Evolutionary conservation across 164 flowering plant genomes (phyloP).

Genomic region (Stephania cephalantha): DNA sequence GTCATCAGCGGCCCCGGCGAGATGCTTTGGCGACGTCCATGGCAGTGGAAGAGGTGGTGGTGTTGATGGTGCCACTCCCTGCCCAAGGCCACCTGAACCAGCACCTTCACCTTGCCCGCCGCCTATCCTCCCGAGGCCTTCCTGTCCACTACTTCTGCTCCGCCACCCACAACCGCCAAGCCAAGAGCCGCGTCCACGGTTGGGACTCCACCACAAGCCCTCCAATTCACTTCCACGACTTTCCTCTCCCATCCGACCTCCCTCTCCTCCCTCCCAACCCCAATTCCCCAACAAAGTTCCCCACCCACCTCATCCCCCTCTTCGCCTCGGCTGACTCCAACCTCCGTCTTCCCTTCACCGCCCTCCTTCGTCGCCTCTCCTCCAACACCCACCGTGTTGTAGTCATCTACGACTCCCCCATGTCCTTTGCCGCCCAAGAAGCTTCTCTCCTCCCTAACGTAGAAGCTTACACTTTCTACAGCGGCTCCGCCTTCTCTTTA

Average conservation of each 20-base stretch:
- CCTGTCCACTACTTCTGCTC: slow-evolving; percentile 44
- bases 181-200: slow-evolving; percentile 34
- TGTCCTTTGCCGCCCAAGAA: slow-evolving; percentile 54
- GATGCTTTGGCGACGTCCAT: no score
- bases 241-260: slow-evolving; percentile 34
- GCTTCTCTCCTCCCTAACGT: slow-evolving; percentile 30
- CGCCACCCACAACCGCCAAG: slow-evolving; percentile 52
- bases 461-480: slow-evolving; percentile 29
- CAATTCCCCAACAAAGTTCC: slow-evolving; percentile 32
- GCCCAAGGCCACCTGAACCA: slow-evolving; percentile 64
- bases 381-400: slow-evolving; percentile 22
- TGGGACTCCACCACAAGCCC: slow-evolving; percentile 18
- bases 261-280: slow-evolving; percentile 41
- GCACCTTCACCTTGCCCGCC: slow-evolving; percentile 47
- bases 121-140: slow-evolving; percentile 29
- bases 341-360: slow-evolving; percentile 40
- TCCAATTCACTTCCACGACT: slow-evolving; percentile 32
- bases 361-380: slow-evolving; percentile 32
- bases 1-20: no score
- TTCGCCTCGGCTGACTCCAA: slow-evolving; percentile 27
- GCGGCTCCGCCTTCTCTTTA: background rate
- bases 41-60: slow-evolving; percentile 12
- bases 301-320: slow-evolving; percentile 42
- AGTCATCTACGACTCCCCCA: slow-evolving; percentile 51
- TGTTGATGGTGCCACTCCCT: slow-evolving; percentile 52